phyloP scores from a whole-genome alignment of 352 stramenopile genomes.

The Pythium guiyangense region DNA sequence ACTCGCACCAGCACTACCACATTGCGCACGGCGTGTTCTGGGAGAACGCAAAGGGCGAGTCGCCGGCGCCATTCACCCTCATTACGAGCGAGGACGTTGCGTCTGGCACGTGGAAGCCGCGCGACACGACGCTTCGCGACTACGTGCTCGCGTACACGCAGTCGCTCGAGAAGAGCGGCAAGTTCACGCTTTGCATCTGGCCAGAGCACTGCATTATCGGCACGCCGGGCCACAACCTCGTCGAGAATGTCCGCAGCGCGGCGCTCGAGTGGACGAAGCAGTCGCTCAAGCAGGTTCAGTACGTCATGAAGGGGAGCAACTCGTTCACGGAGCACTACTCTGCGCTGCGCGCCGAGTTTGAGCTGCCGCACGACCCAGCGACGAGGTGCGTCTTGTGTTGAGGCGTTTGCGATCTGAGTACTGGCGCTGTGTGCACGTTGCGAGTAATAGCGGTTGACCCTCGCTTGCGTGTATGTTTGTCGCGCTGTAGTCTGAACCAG shows the following conservation, averaged over 20 bases:
- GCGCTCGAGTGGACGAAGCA: conserved; percentile 83
- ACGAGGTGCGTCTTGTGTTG: conserved; percentile 35
- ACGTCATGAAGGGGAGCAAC: conserved; percentile 93
- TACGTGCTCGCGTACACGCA: conserved; percentile 91
- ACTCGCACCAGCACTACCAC: conserved; percentile 95
- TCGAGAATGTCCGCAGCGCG: conserved; percentile 74
- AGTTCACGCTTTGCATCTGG: conserved; percentile 95
- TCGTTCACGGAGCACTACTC: conserved; percentile 97
- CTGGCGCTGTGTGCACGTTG: not conserved
- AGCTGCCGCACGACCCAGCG: conserved; percentile 61
- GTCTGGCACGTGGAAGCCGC: conserved; percentile 47
- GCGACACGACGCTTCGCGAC: conserved; percentile 57
- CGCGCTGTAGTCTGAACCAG: conserved; percentile 65
- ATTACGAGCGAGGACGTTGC: conserved; percentile 86
- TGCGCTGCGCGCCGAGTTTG: conserved; percentile 91
- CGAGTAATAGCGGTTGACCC: not conserved
- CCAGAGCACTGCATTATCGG: conserved; percentile 96
- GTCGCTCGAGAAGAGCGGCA: conserved; percentile 79
- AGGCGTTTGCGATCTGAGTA: not conserved
- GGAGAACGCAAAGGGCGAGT: conserved; percentile 53
- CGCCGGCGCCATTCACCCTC: conserved; percentile 90
- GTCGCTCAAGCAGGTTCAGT: conserved; percentile 68
- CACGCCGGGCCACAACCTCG: conserved; percentile 86
- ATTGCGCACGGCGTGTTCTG: conserved; percentile 95
- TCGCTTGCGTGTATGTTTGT: not conserved